These are phyloP conservation scores for Trifolium repens DNA, from an alignment of 306 rosid species.

Conservation along the genomic window DNA sequence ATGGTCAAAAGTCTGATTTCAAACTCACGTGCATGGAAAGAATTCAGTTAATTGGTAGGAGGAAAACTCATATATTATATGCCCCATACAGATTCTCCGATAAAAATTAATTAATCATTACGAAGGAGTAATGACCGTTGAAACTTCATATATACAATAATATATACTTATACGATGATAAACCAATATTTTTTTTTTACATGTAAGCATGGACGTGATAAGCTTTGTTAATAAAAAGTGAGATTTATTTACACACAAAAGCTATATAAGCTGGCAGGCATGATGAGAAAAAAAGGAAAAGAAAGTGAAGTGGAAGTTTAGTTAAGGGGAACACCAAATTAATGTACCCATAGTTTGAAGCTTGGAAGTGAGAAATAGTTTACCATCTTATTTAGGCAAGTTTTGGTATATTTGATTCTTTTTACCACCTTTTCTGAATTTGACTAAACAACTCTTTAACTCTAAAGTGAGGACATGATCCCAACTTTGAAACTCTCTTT, in stretches of 20 bases:
- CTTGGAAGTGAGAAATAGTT: constrained; percentile 40
- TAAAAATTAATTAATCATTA: no score
- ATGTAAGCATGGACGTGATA: constrained; percentile 21
- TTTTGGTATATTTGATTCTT: constrained; percentile 38
- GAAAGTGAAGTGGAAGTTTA: constrained; percentile 35
- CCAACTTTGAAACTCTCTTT: constrained; percentile 40
- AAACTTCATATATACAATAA: no score
- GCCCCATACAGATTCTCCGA: no score
- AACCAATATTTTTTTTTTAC: no score
- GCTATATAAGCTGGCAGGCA: constrained; percentile 19
- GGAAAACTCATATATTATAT: no score
- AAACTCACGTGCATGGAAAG: no score
- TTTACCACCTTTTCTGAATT: constrained; percentile 38
- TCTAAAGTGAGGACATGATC: constrained; percentile 45
- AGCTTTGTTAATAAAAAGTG: constrained; percentile 25
- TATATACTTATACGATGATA: no score
- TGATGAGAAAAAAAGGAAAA: constrained; percentile 39
- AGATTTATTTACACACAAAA: constrained; percentile 27
- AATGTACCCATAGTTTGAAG: constrained; percentile 35
- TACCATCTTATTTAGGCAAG: constrained; percentile 36
- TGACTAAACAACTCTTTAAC: constrained; percentile 40
- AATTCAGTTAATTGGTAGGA: no score
- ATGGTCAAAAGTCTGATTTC: no score
- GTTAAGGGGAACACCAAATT: constrained; percentile 31
- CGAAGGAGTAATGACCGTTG: no score